Conservation (phyloP, 1,139 yeast species). For the Candida frijolesensis region DNA sequence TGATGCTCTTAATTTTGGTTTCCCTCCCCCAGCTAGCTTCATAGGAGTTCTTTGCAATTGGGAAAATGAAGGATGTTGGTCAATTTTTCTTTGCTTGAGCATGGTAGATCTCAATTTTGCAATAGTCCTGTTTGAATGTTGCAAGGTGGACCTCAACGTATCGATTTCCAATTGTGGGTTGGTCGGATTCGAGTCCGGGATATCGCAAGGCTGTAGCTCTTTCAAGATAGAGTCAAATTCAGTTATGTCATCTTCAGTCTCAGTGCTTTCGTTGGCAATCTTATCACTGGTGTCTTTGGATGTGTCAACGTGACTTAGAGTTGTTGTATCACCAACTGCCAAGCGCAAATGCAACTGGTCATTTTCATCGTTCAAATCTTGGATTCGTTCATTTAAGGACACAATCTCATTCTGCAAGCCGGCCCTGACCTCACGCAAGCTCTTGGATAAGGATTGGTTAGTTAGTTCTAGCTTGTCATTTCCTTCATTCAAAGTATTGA, state of each 20-base stretch:
- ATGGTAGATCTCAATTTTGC: conserved; percentile 54
- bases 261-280: conserved; percentile 10
- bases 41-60: conserved; percentile 13
- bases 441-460: conserved; percentile 39
- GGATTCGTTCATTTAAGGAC: conserved; percentile 52
- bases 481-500: conserved; percentile 39
- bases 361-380: conserved; percentile 65
- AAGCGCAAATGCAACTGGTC: conserved; percentile 53
- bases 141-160: conserved; percentile 65
- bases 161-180: conserved; percentile 64
- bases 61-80: conserved; percentile 14
- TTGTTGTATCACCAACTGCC: conserved; percentile 8
- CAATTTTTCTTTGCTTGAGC: conserved; percentile 38
- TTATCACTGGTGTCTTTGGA: conserved; percentile 18
- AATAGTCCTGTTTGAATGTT: conserved; percentile 65
- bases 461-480: conserved; percentile 52
- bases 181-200: conserved; percentile 43
- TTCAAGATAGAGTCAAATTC: conserved; percentile 39
- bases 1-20: conserved; percentile 11
- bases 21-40: conserved; percentile 9
- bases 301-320: neutral
- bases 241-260: conserved; percentile 29
- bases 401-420: conserved; percentile 42
- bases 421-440: conserved; percentile 35
- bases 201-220: conserved; percentile 31